Conservation (phyloP, 1,139 yeast species). For the Suhomyces chickasaworum region DNA sequence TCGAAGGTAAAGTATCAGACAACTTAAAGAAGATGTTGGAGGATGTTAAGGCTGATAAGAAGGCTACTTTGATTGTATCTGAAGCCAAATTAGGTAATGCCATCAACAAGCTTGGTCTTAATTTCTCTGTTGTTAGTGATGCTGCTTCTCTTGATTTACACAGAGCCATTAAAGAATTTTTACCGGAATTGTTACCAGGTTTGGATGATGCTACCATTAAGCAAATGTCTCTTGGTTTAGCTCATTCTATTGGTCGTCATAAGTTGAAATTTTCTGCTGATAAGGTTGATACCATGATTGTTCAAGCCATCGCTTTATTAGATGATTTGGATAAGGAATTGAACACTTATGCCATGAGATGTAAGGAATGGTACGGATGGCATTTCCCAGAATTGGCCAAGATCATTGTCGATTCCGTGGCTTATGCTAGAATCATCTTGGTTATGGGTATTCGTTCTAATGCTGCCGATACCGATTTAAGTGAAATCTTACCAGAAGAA, state of each 20-base stretch:
- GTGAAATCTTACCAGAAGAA: conserved; percentile 91
- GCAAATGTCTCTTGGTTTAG: conserved; percentile 95
- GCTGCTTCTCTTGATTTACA: conserved; percentile 92
- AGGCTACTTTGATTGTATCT: conserved; percentile 85
- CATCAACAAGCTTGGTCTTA: conserved; percentile 89
- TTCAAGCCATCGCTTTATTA: conserved; percentile 95
- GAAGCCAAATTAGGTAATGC: conserved; percentile 96
- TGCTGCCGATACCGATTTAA: conserved; percentile 86
- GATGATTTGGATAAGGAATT: conserved; percentile 97
- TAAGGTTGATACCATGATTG: conserved; percentile 97
- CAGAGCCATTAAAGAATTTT: conserved; percentile 91
- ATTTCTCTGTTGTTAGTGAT: conserved; percentile 88
- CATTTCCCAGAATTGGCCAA: conserved; percentile 99
- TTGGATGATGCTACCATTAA: conserved; percentile 79
- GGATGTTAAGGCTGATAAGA: conserved; percentile 84
- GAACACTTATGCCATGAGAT: conserved; percentile 97
- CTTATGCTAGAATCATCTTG: conserved; percentile 88
- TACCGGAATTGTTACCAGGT: conserved; percentile 94
- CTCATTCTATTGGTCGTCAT: conserved; percentile 97
- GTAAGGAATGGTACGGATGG: conserved; percentile 99
- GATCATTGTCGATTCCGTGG: conserved; percentile 92
- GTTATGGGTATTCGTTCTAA: conserved; percentile 94
- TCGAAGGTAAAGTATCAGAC: conserved; percentile 91
- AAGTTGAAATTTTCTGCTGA: conserved; percentile 97
- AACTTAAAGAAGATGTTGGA: conserved; percentile 76